Base-by-base conservation (phyloP, 1,139 yeast species). In the Yamadazyma membranifaciens region DNA sequence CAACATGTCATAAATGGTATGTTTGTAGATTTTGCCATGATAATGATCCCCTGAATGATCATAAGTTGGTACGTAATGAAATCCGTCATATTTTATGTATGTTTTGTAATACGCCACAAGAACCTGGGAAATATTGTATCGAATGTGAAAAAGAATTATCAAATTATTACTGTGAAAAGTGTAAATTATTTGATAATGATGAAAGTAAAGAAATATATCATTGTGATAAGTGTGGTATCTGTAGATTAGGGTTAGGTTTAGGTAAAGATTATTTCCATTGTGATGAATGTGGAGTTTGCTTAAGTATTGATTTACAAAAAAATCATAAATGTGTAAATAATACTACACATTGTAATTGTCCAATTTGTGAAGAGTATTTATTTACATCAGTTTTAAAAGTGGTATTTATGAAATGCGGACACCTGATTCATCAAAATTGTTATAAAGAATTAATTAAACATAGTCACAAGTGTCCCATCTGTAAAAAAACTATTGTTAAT, bases 381-480 rank as follows among this genome's bases (percentile, higher is more conserved):
- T 91, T 91, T 59, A 85, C 89, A 6, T 83, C 94, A n/a, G 81
- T 86, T 4, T 77, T 73, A 54, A 84, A 89, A 24, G 95, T 89
- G 31, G 95, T 88, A 13, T 88, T 89, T 60, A 88, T 91, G 96
- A 77, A 80, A 38, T 91, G 98, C 62, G 97, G 97, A 3, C 98
- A 91, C 63, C 87, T 95, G 37, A 89, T 91, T 46, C 98, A 91
- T 63, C 89, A 88, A 57, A 59, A 64, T 27, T 91, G 98, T 59
- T 89, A 82, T 57, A 82, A 82, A 45, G 92, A 87, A 50, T 81
- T 86, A 58, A 79, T 88, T 14, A 76, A 81, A 50, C 88, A 86
- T 56, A 80, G 87, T 15, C 89, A 87, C 68, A 87, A 87, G 58
- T 91, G 98, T 60, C 98, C 98, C 1, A 75, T 88, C 2, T 91